These are phyloP conservation scores for Oldenlandia corymbosa DNA, from an alignment of 257 asterid genomes.

Conservation along the genomic window DNA sequence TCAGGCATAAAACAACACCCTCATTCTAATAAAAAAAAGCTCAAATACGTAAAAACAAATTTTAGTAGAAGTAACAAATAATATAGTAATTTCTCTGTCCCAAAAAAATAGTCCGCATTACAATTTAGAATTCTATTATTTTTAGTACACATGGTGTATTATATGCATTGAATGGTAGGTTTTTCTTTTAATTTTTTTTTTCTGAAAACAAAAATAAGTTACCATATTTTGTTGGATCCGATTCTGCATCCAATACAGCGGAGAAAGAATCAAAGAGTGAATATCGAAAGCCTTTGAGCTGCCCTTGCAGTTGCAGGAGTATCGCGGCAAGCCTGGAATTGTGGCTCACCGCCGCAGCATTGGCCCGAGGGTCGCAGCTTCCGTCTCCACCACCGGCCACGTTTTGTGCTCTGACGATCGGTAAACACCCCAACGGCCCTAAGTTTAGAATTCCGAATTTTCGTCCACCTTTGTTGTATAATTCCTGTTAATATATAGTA, in stretches of 20 bases:
- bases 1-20: too few relatives aligned
- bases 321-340: constrained; percentile 3
- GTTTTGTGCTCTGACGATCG: constrained; percentile 10
- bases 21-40: too few relatives aligned
- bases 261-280: constrained; percentile 20
- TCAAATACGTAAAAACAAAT: too few relatives aligned
- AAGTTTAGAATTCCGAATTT: constrained; percentile 20
- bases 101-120: too few relatives aligned
- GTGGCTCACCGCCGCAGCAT: constrained; percentile 7
- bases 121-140: too few relatives aligned
- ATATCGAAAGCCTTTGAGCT: constrained; percentile 20
- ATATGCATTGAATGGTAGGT: too few relatives aligned
- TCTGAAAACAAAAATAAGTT: not conserved
- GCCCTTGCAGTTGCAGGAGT: constrained; percentile 10
- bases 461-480: constrained; percentile 26
- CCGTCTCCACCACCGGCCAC: constrained; percentile 4
- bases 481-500: constrained; percentile 20
- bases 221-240: constrained; percentile 24
- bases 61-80: too few relatives aligned
- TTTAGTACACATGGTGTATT: too few relatives aligned
- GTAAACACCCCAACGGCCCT: constrained; percentile 23
- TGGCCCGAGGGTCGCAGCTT: constrained; percentile 7
- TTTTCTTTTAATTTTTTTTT: too few relatives aligned
- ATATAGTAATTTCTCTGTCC: too few relatives aligned
- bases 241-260: constrained; percentile 3